Percentiles rank a stretch among this genome's conserved stretches.
These are phyloP conservation scores for Periglandula ipomoeae DNA, from an alignment of 2,329 filamentous ascomycete genomes.

Conservation along the genomic window DNA sequence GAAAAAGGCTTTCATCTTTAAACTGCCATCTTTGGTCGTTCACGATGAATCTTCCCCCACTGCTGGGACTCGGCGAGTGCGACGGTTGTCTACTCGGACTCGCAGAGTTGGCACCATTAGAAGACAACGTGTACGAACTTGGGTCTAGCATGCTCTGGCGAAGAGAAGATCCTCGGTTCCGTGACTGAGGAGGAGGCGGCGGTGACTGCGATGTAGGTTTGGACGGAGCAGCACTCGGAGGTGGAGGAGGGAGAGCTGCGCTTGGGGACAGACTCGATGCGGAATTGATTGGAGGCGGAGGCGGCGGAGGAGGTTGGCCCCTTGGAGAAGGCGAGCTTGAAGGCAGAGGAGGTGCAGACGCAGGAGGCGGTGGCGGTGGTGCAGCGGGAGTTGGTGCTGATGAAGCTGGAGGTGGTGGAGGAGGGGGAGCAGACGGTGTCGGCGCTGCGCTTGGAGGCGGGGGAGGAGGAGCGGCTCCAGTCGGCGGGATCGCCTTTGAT, in stretches of 20 bases:
- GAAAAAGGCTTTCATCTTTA: constrained; percentile 69
- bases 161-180: constrained; percentile 37
- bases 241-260: constrained; percentile 20
- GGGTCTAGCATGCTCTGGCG: constrained; percentile 61
- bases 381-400: constrained; percentile 28
- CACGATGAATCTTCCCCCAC: constrained; percentile 42
- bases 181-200: constrained; percentile 25
- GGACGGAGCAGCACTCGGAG: constrained; percentile 16
- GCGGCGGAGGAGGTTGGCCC: constrained; percentile 19
- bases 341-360: constrained; percentile 9
- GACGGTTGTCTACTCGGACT: constrained; percentile 29
- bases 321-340: constrained; percentile 29
- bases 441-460: constrained; percentile 24
- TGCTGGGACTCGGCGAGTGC: constrained; percentile 20
- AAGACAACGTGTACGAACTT: constrained; percentile 63
- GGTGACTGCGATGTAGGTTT: constrained; percentile 30
- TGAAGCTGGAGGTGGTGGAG: constrained; percentile 35
- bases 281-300: constrained; percentile 23
- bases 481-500: constrained; percentile 21
- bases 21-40: constrained; percentile 82
- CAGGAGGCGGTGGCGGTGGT: constrained; percentile 29
- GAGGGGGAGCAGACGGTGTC: constrained; percentile 31
- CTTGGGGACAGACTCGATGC: constrained; percentile 24
- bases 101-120: constrained; percentile 49
- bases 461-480: constrained; percentile 26